Evolutionary conservation across 352 stramenopile genomes (phyloP), one percentile per base, ranked within the genome.

Genomic region (Globisporangium viniferum): DNA sequence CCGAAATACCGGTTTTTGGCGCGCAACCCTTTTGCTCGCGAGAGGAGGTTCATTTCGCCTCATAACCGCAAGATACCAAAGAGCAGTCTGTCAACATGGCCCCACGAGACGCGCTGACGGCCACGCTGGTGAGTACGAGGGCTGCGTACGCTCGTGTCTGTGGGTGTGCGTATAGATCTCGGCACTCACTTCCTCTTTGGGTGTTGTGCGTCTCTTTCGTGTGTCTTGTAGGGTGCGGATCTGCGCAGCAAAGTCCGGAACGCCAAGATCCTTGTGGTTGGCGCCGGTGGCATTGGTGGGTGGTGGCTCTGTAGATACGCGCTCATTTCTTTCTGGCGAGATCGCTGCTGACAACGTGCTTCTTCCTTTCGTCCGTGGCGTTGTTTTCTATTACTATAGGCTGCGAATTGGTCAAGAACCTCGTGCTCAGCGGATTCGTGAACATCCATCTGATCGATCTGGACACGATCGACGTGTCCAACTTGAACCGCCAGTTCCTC

Each of bases 401-500:
- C 68, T 99, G 98, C 76, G 98, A 99, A 73, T 78, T 99, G 57
- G 82, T 99, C 27, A 99, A 99, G 83, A 99, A 99, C 79, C 81
- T 99, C 41, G 97, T 98, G 51, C 81, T 99, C 4, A 97, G 82
- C 51, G 98, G 98, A 27, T 99, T 99, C 78, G 77, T 82, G 33
- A 66, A 94, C 68, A 92, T 97, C 73, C 77, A 93, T 54, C 72
- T 99, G 10, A 97, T 99, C 66, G 98, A 99, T 76, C 76, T 99
- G 48, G 98, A 99, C 80, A 99, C 97, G 33, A 99, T 99, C 74
- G 98, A 99, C 80, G 97, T 99, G 66, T 99, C 97, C 24, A 99
- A 99, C 80, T 80, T 99, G 61, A 99, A 99, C 83, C 92, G 98
- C 18, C 98, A 99, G 81, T 99, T 99, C 67, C 83, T 99, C 8